Evolutionary conservation across 2,329 filamentous ascomycete genomes (phyloP), one percentile per base, ranked within the genome.

Genomic region (Sarocladiaceae sp.): DNA sequence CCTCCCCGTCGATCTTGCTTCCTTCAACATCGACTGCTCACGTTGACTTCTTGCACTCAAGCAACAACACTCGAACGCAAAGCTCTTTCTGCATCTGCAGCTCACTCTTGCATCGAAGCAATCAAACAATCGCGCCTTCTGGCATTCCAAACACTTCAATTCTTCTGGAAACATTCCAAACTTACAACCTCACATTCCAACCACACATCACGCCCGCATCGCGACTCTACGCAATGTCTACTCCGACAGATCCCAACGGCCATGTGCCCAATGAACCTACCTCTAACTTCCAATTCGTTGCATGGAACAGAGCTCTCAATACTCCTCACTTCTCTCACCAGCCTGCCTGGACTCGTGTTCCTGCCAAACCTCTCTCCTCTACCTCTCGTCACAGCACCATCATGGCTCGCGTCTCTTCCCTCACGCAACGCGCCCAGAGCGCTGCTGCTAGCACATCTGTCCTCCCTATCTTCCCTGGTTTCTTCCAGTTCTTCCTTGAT

Each of bases 131-230:
- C 40, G 40, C 40, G 40, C 40, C 40, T 44, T 44, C 40, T 44
- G 40, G 40, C 40, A 44, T 44, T 44, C 40, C 40, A 44, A 44
- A 37, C 23, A 44, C 25, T n/a, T 23, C 40, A 44, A 22, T 26
- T 26, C n/a, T 40, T 44, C 40, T 44, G 40, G 40, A 44, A 22
- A 44, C 4, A 20, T 44, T n/a, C 35, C 37, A 40, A 8, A 40
- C 40, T 23, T 20, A 44, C 23, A 28, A 12, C 5, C 40, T 26
- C 40, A 44, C 23, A 44, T 10, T 4, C 40, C 25, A 12, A 4
- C 20, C 8, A 44, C 7, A 44, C 20, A 20, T n/a, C n/a, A n/a
- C n/a, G n/a, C n/a, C n/a, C n/a, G n/a, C n/a, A n/a, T n/a, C n/a
- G n/a, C n/a, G n/a, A n/a, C n/a, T n/a, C n/a, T n/a, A n/a, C n/a